Base-by-base conservation (phyloP, 768 basidiomycete species). In the Strobilomyces confusus region DNA sequence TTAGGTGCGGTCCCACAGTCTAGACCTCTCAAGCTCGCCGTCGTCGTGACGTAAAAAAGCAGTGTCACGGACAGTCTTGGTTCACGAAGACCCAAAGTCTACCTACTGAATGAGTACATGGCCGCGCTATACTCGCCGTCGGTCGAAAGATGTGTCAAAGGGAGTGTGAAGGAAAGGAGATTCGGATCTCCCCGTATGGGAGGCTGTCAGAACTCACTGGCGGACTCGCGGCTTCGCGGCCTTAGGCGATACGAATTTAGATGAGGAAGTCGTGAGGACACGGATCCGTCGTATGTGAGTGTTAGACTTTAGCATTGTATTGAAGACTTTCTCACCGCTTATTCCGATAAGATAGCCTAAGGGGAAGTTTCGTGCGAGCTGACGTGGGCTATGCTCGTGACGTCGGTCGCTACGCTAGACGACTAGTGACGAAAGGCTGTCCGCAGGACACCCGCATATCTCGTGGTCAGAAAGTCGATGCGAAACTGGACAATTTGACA, bases 1-100 rank as follows among this genome's bases (percentile, higher is more conserved):
- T n/a, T 19, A 29, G 44, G 37, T n/a, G 20, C 17, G 37, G 38
- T 33, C 40, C 45, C 38, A 37, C 17, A 22, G 32, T 56, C 48
- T 41, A 33, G 51, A 60, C 46, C n/a, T 41, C 41, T 47, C 49
- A 34, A 32, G 26, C 32, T 54, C 32, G 19, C 32, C 42, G n/a
- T 23, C 29, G 4, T 32, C 13, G 14, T 65, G 54, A 67, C 63
- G 63, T 66, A 65, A 67, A 26, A 49, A 40, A 45, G 51, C 25
- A 34, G 14, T 34, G 47, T 48, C 50, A 46, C 45, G 23, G 43
- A 33, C 43, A 13, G 55, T 44, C 47, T 45, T 45, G 20, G 30
- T 41, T 47, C 49, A 49, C 23, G 36, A 47, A 19, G 53, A 55
- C 47, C 32, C 49, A 41, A 47, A 34, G 45, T 26, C 19, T 19